Conservation (phyloP, 108 stramenopile species). For the Pseudonitzschia multiseries region DNA sequence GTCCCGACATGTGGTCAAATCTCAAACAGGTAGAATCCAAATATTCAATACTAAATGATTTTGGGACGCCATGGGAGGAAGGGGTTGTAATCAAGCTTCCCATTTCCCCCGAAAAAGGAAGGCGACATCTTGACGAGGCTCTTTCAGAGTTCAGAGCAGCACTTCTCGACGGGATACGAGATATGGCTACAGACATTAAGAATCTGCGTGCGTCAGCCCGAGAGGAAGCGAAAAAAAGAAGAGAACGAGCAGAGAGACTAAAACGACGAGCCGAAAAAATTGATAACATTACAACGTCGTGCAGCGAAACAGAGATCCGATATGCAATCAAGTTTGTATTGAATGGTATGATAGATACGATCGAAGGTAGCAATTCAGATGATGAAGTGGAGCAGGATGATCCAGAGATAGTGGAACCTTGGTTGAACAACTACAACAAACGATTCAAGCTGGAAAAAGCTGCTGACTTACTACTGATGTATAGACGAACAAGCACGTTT, state of each 20-base stretch:
- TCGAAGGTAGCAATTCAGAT: slow-evolving; percentile 18
- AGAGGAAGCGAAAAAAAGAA: not conserved
- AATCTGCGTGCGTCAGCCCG: slow-evolving; percentile 30
- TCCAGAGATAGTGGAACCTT: slow-evolving; percentile 23
- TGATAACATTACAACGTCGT: slow-evolving; percentile 3
- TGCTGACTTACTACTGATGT: slow-evolving; percentile 82
- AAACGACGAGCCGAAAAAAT: slow-evolving; percentile 15
- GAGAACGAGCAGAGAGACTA: slow-evolving; percentile 16
- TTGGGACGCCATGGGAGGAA: slow-evolving; percentile 30
- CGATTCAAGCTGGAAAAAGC: slow-evolving; percentile 79
- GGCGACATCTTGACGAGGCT: slow-evolving; percentile 49
- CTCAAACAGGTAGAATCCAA: slow-evolving; percentile 39
- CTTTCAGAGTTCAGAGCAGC: slow-evolving; percentile 57
- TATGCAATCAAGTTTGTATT: slow-evolving; percentile 21
- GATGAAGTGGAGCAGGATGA: slow-evolving; percentile 3
- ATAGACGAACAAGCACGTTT: slow-evolving; percentile 77
- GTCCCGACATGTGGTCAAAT: slow-evolving; percentile 41
- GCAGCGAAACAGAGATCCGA: slow-evolving; percentile 10
- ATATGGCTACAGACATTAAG: slow-evolving; percentile 56
- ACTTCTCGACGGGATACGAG: slow-evolving; percentile 51
- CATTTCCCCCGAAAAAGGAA: slow-evolving; percentile 48
- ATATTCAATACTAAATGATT: slow-evolving; percentile 37
- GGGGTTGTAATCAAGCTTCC: slow-evolving; percentile 17
- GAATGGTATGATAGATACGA: slow-evolving; percentile 23
- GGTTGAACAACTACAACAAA: slow-evolving; percentile 50